A percentile compares a stretch with the other conserved stretches of the same genome.
Conservation (phyloP, 805 yeast genomes). For the Starmerella stigmatis region DNA sequence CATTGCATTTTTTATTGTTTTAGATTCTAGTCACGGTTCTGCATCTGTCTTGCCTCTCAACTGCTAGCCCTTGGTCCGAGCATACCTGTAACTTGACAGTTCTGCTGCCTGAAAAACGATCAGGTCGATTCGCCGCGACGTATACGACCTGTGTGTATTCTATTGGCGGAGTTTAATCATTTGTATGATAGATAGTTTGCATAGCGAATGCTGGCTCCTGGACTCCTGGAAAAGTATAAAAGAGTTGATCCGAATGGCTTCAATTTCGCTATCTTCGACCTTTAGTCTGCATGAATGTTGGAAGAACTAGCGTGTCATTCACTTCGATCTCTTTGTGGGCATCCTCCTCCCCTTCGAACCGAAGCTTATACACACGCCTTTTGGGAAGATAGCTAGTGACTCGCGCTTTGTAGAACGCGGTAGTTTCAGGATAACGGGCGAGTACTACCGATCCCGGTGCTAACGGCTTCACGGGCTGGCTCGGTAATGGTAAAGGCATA, state of each 20-base stretch:
- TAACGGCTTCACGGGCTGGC: slow-evolving; percentile 38
- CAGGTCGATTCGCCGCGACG: no score
- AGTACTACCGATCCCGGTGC: slow-evolving; percentile 73
- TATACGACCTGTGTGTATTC: no score
- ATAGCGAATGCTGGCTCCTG: no score
- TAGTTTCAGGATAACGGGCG: slow-evolving; percentile 94
- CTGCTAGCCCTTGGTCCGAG: no score
- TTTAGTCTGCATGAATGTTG: slow-evolving; percentile 26
- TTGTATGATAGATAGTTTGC: no score
- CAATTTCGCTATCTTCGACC: background rate
- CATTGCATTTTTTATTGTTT: no score
- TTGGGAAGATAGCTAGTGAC: slow-evolving; percentile 43
- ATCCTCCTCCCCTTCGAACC: slow-evolving; percentile 95
- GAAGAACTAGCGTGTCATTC: slow-evolving; percentile 69
- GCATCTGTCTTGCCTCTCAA: no score
- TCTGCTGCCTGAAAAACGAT: no score
- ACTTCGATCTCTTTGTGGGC: slow-evolving; percentile 92
- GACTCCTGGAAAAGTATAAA: no score
- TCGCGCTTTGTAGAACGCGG: slow-evolving; percentile 91
- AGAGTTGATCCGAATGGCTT: background rate
- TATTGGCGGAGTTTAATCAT: no score
- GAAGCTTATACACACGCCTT: slow-evolving; percentile 32
- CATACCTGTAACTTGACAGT: no score
- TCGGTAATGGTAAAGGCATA: slow-evolving; percentile 47
- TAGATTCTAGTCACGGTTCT: no score